phyloP scores from a whole-genome alignment of 495 filamentous ascomycete genomes.

The Neurospora terricola region DNA sequence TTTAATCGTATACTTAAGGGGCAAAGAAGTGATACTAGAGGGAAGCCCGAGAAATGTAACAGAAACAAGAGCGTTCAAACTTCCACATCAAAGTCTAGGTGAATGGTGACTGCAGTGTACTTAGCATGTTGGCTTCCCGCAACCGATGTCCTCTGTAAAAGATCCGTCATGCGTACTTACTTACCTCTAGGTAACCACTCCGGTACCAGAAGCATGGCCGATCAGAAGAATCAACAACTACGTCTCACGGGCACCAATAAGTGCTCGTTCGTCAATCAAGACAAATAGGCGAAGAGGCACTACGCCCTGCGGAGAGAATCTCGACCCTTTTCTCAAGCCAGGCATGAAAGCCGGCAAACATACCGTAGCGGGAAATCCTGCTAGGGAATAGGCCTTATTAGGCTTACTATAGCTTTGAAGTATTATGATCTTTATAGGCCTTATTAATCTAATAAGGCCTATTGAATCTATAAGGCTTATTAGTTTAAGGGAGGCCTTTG shows the following conservation, averaged over 20 bases:
- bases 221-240: not conserved
- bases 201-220: not conserved
- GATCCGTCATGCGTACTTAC: not conserved
- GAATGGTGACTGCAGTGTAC: not conserved
- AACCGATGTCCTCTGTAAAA: not conserved
- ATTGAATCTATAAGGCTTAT: too few relatives aligned
- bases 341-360: constrained; percentile 32
- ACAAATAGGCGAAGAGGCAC: not conserved
- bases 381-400: too few relatives aligned
- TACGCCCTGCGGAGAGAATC: not conserved
- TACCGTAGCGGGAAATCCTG: too few relatives aligned
- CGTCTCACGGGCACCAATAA: not conserved
- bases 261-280: not conserved
- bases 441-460: too few relatives aligned
- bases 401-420: too few relatives aligned
- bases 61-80: not conserved
- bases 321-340: constrained; percentile 27
- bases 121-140: not conserved
- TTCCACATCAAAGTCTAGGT: not conserved
- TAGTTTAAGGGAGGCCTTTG: too few relatives aligned
- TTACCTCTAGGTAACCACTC: not conserved
- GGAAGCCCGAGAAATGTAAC: not conserved
- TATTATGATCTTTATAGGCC: too few relatives aligned
- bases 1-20: not conserved
- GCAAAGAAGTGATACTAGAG: not conserved